Percentiles rank a stretch among this genome's conserved stretches.
These are phyloP conservation scores for Penicillium brasilianum DNA, from an alignment of 2,329 filamentous ascomycete species.

Conservation along the genomic window DNA sequence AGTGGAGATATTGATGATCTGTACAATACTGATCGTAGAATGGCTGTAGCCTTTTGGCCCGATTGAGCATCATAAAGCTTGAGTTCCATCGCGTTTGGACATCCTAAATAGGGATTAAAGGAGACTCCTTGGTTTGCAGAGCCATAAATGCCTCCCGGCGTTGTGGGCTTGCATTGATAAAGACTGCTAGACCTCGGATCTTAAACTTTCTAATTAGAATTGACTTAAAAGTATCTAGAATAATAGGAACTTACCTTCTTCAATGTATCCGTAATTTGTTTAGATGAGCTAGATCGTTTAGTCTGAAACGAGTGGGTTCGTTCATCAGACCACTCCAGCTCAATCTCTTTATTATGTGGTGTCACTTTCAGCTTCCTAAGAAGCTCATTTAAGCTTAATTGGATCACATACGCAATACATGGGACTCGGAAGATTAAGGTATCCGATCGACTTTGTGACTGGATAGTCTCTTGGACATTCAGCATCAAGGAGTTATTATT, in stretches of 20 bases:
- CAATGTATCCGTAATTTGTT: background rate
- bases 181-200: conserved; percentile 5
- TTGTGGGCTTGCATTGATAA: conserved; percentile 10
- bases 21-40: background rate
- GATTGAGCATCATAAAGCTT: background rate
- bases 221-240: background rate
- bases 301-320: background rate
- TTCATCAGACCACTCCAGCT: conserved; percentile 3
- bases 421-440: background rate
- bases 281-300: background rate
- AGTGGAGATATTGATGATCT: background rate
- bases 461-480: conserved; percentile 6
- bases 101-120: background rate
- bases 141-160: background rate
- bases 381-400: conserved; percentile 17
- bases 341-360: conserved; percentile 5
- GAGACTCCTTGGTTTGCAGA: background rate
- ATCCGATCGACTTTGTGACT: background rate
- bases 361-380: conserved; percentile 14
- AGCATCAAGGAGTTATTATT: conserved; percentile 11
- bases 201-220: background rate
- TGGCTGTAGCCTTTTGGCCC: background rate
- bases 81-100: background rate
- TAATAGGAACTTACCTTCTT: conserved; percentile 22
- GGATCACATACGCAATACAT: conserved; percentile 6